Evolutionary conservation across 306 rosid genomes (phyloP).

Genomic region (Trifolium subterraneum): DNA sequence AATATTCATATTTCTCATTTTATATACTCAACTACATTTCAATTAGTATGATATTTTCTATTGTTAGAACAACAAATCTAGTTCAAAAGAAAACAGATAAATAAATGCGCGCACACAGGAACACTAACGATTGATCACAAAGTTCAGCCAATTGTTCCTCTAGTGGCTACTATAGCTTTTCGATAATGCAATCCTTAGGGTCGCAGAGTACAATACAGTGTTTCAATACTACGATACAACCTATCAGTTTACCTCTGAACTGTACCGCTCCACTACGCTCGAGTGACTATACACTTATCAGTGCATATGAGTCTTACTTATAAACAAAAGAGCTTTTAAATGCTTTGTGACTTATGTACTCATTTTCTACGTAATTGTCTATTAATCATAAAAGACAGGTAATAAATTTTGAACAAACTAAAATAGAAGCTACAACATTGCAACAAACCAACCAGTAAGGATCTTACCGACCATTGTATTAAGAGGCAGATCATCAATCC

Average conservation of each 20-base stretch:
- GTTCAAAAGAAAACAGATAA: neutral
- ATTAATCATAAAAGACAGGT: conserved; percentile 2
- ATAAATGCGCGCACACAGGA: neutral
- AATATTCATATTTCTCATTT: conserved; percentile 10
- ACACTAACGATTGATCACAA: neutral
- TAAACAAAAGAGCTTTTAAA: neutral
- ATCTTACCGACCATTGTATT: conserved; percentile 99
- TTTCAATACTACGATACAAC: neutral
- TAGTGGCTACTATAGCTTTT: neutral
- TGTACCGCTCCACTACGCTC: neutral
- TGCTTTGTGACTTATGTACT: conserved; percentile 15
- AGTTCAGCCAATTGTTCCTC: neutral
- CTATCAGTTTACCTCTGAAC: neutral
- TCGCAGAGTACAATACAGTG: neutral
- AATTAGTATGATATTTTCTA: conserved; percentile 13
- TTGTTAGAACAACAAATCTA: neutral
- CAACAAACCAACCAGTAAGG: conserved; percentile 42
- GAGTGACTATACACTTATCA: neutral
- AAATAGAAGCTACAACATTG: conserved; percentile 10
- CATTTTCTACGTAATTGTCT: conserved; percentile 2
- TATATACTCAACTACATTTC: conserved; percentile 20
- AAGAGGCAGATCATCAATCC: conserved; percentile 74
- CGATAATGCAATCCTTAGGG: neutral
- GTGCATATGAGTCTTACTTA: neutral
- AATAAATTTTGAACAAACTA: conserved; percentile 6